These are phyloP conservation scores for Colletotrichum chrysophilum DNA, from an alignment of 2,329 filamentous ascomycete species.

Conservation along the genomic window DNA sequence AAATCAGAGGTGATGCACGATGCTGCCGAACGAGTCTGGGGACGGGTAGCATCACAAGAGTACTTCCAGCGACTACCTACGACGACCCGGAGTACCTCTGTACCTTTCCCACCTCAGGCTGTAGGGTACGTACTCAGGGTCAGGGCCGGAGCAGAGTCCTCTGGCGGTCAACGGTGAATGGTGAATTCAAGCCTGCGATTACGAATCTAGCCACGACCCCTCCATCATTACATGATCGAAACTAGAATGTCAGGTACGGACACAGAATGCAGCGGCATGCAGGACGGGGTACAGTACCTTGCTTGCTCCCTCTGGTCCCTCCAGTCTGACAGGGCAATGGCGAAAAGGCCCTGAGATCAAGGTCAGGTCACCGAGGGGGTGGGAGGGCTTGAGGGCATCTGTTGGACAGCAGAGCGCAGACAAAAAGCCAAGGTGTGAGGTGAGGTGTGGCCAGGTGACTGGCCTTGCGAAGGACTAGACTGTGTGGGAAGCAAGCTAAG, in stretches of 20 bases:
- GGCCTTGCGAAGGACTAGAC: neutral
- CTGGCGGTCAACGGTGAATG: constrained; percentile 9
- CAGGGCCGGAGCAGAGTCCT: neutral
- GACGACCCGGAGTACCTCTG: neutral
- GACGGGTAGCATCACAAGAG: neutral
- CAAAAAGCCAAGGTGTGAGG: neutral
- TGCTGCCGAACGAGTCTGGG: constrained; percentile 15
- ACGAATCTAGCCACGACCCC: constrained; percentile 13
- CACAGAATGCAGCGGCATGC: constrained; percentile 3
- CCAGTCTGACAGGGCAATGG: neutral
- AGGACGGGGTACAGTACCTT: neutral
- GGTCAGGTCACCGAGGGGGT: neutral
- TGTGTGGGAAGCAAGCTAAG: neutral
- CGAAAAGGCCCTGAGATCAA: neutral
- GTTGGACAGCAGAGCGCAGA: neutral
- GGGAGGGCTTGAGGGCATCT: neutral
- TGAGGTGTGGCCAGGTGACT: constrained; percentile 15
- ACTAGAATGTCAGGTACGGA: constrained; percentile 20
- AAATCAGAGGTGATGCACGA: constrained; percentile 12
- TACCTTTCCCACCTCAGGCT: neutral
- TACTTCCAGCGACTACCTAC: neutral
- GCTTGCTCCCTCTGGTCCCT: neutral
- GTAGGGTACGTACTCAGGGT: neutral
- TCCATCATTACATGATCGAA: constrained; percentile 19
- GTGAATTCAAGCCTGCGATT: constrained; percentile 13